Evolutionary conservation across 208 protist genomes (phyloP).

Genomic region (Trypanosoma platydactyli): DNA sequence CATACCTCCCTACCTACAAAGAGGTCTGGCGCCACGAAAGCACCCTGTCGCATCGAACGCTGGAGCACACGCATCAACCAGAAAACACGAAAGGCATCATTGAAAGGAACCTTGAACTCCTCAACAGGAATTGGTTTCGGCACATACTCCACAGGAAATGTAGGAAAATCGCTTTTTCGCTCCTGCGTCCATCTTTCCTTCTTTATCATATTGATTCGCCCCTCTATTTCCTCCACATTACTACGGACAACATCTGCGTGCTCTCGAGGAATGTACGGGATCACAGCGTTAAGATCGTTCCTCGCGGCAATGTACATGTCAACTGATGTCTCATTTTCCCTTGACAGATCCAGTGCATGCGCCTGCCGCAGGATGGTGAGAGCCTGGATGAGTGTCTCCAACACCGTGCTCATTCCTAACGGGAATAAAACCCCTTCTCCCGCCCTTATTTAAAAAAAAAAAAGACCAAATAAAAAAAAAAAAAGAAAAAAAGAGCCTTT

Average conservation of each 20-base stretch:
- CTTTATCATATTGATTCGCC: slow-evolving; percentile 62
- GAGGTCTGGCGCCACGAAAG: slow-evolving; percentile 74
- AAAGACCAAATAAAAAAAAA: slow-evolving; percentile 22
- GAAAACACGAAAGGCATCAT: slow-evolving; percentile 53
- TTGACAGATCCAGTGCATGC: slow-evolving; percentile 58
- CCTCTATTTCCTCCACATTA: slow-evolving; percentile 58
- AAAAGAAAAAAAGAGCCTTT: slow-evolving; percentile 27
- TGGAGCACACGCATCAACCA: slow-evolving; percentile 79
- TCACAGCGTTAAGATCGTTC: slow-evolving; percentile 50
- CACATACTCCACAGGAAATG: slow-evolving; percentile 64
- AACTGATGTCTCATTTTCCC: slow-evolving; percentile 53
- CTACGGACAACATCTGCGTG: slow-evolving; percentile 50
- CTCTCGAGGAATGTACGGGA: slow-evolving; percentile 42
- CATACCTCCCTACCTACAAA: slow-evolving; percentile 79
- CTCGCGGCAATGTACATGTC: slow-evolving; percentile 67
- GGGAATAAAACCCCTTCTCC: background rate
- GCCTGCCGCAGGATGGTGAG: slow-evolving; percentile 75
- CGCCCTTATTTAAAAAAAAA: slow-evolving; percentile 1
- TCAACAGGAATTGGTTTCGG: slow-evolving; percentile 59
- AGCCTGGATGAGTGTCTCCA: slow-evolving; percentile 62
- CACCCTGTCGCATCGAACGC: slow-evolving; percentile 72
- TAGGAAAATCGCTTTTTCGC: slow-evolving; percentile 48
- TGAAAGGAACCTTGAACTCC: slow-evolving; percentile 51
- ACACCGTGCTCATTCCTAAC: slow-evolving; percentile 25
- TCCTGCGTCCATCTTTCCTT: slow-evolving; percentile 39